Base-by-base conservation (phyloP, 1,284 basidiomycete genomes). In the Malassezia furfur region DNA sequence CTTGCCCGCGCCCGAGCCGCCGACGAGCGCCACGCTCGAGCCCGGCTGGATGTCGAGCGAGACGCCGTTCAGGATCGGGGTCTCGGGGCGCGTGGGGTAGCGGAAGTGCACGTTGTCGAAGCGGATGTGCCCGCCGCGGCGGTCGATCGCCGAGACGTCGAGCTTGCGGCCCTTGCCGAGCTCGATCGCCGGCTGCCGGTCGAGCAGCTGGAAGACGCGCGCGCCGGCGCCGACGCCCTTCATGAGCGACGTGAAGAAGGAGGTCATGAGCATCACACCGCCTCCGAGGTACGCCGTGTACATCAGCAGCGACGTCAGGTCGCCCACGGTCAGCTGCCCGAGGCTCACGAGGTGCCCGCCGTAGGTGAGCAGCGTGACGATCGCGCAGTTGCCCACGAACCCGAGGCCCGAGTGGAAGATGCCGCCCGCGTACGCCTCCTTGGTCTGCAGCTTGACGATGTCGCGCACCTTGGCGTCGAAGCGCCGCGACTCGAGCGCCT, bases 321-420 rank as follows among this genome's bases (percentile, higher is more conserved):
- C 71, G n/a, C 71, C 71, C 9, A 72, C 70, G 6, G 88, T 85
- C 67, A 98, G 93, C 38, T 83, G 82, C 2, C 88, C 88, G 22
- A 81, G 79, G 17, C 87, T 86, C 14, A 96, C 93, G 3, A 98
- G 82, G 37, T 86, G 86, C 0, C 93, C 93, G 47, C 91, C 94
- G 70, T 96, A 98, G 40, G 89, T 89, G 34, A 98, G 79, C 35
- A 98, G 77, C 47, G 85, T 88, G 40, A 98, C 78, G 59, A 96
- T 78, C 0, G 91, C 90, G 44, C 94, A 81, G 74, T 98, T 98
- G 10, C 94, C 94, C 48, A 90, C 90, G 81, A 91, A 88, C 0
- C 91, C 91, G 0, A 88, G 93, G 14, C 75, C 76, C 21, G 72
- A 91, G 75, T 89, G 96, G 78, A 96, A 96, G 57, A 91, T 84